Base-by-base conservation (phyloP, 2,329 filamentous ascomycete genomes). In the Aplosporella prunicola region DNA sequence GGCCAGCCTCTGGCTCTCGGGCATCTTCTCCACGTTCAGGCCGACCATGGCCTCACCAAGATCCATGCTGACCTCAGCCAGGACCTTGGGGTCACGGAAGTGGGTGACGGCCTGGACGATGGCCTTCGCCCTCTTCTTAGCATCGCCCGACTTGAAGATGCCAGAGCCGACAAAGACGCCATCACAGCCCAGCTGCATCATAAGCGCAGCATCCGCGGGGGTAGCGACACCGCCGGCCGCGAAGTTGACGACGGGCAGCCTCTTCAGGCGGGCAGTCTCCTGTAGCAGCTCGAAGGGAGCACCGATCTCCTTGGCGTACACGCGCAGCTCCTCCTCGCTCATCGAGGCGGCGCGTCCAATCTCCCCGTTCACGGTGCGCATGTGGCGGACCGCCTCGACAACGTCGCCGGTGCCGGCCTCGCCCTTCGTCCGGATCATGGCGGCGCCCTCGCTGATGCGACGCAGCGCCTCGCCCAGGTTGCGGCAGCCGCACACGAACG, bases 211-310 rank as follows among this genome's bases (percentile, higher is more conserved):
- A 63, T 98, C 91, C 0, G 91, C 91, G 0, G 91, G 91, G 1
- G 91, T 98, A n/a, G 91, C 91, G n/a, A 98, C 83, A 41, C 91
- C 91, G n/a, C 91, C 91, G 3, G 91, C 91, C 0, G 91, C 91
- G 51, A 98, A 96, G 71, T 96, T 96, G 47, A 98, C 91, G 1
- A 96, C 89, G 2, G 91, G 91, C 38, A 98, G 69, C 34, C 91
- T 74, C 28, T 87, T 87, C 46, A 93, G 71, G 68, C 87, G 78
- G 1, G 87, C 89, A 0, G 85, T 89, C 70, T 94, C 78, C 60
- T 80, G 82, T 22, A 98, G 74, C 44, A 98, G 69, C 7, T 77
- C 75, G 41, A 78, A 84, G 40, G 91, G 82, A 39, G 76, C 79
- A 45, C 80, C 82, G 32, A 95, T 72, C 57, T 93, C 80, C 50